phyloP scores from a whole-genome alignment of 2,329 filamentous ascomycete genomes.

The Neurospora sp. region DNA sequence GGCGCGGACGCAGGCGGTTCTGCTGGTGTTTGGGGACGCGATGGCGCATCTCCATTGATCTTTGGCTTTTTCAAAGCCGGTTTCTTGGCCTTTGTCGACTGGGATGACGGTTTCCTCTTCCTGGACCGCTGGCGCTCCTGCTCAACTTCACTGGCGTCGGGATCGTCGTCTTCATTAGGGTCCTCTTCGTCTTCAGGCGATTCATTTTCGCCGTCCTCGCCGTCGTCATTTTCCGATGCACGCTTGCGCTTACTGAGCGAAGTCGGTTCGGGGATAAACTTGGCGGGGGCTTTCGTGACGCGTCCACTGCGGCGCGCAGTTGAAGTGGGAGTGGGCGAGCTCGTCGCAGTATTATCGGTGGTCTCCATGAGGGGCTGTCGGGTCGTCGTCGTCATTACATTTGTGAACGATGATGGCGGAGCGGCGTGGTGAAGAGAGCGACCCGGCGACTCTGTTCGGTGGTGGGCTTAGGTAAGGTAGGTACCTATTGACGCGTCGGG shows the following conservation, averaged over 20 bases:
- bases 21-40: conserved; percentile 9
- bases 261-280: conserved; percentile 46
- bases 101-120: conserved; percentile 30
- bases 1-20: neutral
- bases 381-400: conserved; percentile 29
- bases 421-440: conserved; percentile 2
- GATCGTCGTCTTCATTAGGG: conserved; percentile 28
- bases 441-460: conserved; percentile 2
- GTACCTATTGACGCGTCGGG: conserved; percentile 18
- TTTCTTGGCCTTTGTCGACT: conserved; percentile 38
- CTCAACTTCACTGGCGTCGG: conserved; percentile 32
- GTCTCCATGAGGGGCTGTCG: conserved; percentile 40
- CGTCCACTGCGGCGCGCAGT: conserved; percentile 59
- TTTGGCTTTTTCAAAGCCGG: conserved; percentile 55
- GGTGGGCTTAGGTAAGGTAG: conserved; percentile 11
- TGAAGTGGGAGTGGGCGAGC: conserved; percentile 39
- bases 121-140: conserved; percentile 30
- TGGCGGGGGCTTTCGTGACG: conserved; percentile 50
- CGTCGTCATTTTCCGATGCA: conserved; percentile 33
- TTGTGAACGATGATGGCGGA: conserved; percentile 9
- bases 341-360: conserved; percentile 45
- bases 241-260: conserved; percentile 49
- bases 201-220: conserved; percentile 37
- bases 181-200: conserved; percentile 34
- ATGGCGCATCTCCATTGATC: conserved; percentile 42